Evolutionary conservation across 208 protist genomes (phyloP), one percentile per base, ranked within the genome.

Genomic region (Crithidia mellificae): DNA sequence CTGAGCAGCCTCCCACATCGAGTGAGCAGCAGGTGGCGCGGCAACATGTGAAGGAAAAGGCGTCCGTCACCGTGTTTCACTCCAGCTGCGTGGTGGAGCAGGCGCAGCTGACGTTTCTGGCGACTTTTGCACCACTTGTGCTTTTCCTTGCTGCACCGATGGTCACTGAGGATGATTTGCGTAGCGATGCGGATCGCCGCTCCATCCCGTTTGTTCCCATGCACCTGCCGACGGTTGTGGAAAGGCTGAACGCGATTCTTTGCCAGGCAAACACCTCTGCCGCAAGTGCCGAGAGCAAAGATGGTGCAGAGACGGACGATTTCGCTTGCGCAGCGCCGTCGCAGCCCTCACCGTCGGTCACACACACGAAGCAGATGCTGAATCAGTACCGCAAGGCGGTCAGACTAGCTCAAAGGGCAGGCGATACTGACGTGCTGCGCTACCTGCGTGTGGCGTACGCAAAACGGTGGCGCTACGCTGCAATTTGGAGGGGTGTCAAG

Each of bases 71-170:
- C 7, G 44, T 75, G 15, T 46, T 75, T 17, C 69, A 75, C 39
- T 68, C 54, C n/a, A 75, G 55, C 55, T 75, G 69, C 29, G 27
- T 75, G 8, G 55, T 17, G 3, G 62, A 75, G 41, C 54, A 75
- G n/a, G 69, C 8, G 51, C 43, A 75, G 39, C 46, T 75, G 0
- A 0, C 3, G 0, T 75, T 64, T 51, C 14, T 75, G 5, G 69
- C 69, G 2, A 43, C 46, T 2, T 68, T 38, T 39, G 17, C 41
- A 0, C 69, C 69, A 2, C 5, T 17, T 6, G 51, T 75, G 61
- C 62, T 75, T 1, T 22, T 68, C 0, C 0, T 27, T 25, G 22
- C 53, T 2, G 62, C 69, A 12, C 54, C 69, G 2, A 46, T 51
- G 5, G 34, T 68, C 19, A 58, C 19, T 8, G 14, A 15, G 7